These are phyloP conservation scores for Jimgerdemannia flammicorona DNA, from an alignment of 192 early-diverging fungal genomes.

Conservation along the genomic window DNA sequence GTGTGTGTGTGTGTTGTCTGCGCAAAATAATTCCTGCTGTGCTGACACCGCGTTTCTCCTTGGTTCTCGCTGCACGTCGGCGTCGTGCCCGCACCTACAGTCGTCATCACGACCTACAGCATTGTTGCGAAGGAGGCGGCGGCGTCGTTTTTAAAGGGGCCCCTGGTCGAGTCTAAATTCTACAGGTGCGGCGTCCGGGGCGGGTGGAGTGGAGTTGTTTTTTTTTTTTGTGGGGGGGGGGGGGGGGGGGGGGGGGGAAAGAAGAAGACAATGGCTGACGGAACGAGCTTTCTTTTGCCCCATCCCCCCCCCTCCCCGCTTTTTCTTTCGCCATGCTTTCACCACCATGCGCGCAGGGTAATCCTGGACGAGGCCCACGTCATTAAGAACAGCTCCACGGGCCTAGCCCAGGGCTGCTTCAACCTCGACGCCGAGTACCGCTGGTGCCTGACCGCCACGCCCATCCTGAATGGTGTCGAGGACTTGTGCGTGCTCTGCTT, in stretches of 20 bases:
- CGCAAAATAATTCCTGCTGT: too few relatives aligned
- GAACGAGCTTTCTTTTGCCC: too few relatives aligned
- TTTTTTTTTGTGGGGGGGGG: too few relatives aligned
- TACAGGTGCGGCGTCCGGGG: constrained; percentile 18
- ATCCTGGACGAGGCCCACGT: constrained; percentile 60
- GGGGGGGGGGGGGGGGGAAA: too few relatives aligned
- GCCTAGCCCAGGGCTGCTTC: constrained; percentile 39
- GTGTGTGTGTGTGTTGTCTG: background rate
- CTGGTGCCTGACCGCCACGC: constrained; percentile 59
- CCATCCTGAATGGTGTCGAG: constrained; percentile 62
- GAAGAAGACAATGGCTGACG: too few relatives aligned
- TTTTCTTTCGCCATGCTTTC: background rate
- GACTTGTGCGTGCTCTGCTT: constrained; percentile 40
- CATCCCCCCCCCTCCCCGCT: background rate
- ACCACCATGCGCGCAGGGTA: constrained; percentile 16
- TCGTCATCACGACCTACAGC: constrained; percentile 47
- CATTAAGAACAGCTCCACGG: constrained; percentile 49
- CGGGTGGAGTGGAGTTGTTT: background rate
- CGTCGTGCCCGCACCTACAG: constrained; percentile 8
- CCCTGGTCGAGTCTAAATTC: constrained; percentile 25
- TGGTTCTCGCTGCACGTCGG: too few relatives aligned
- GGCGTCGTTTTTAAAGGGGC: constrained; percentile 11
- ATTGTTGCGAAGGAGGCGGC: constrained; percentile 23
- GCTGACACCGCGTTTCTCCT: too few relatives aligned
- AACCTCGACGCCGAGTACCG: constrained; percentile 42